Conservation (phyloP, 2,329 filamentous ascomycete species). For the Mycosphaerella sp. region DNA sequence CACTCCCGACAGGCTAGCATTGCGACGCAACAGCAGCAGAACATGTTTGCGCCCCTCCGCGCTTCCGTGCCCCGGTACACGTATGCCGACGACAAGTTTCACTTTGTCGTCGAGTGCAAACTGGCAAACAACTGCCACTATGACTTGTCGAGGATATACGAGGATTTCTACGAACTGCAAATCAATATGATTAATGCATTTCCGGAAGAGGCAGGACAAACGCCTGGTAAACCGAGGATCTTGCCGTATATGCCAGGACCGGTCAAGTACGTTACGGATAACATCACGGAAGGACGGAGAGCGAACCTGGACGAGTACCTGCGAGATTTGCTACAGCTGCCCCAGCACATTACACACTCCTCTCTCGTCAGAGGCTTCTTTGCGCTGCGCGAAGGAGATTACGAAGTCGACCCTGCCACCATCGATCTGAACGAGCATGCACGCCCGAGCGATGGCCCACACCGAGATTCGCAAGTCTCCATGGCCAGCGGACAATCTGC, state of each 20-base stretch:
- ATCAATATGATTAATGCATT: slow-evolving; percentile 89
- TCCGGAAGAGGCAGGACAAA: slow-evolving; percentile 85
- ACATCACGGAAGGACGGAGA: slow-evolving; percentile 85
- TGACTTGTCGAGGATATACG: slow-evolving; percentile 91
- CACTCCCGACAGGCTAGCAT: slow-evolving; percentile 33
- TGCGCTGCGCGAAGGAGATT: slow-evolving; percentile 80
- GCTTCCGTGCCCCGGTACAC: slow-evolving; percentile 89
- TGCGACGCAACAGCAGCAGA: slow-evolving; percentile 41
- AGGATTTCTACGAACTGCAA: slow-evolving; percentile 98
- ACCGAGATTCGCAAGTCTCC: slow-evolving; percentile 42
- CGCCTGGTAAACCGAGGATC: slow-evolving; percentile 64
- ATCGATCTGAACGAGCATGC: slow-evolving; percentile 55
- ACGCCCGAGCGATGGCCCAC: slow-evolving; percentile 61
- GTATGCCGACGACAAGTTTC: slow-evolving; percentile 96
- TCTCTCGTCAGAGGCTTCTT: slow-evolving; percentile 86
- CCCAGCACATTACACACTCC: slow-evolving; percentile 75
- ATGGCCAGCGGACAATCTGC: slow-evolving; percentile 23
- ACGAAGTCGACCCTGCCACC: slow-evolving; percentile 73
- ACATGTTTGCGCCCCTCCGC: slow-evolving; percentile 63
- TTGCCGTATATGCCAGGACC: slow-evolving; percentile 97
- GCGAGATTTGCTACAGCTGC: slow-evolving; percentile 79
- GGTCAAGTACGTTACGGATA: slow-evolving; percentile 96
- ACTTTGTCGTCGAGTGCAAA: slow-evolving; percentile 91
- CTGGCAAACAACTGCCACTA: slow-evolving; percentile 87
- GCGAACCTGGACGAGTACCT: slow-evolving; percentile 95